These are phyloP conservation scores for Pythium oligandrum DNA, from an alignment of 352 stramenopile species.

Conservation along the genomic window DNA sequence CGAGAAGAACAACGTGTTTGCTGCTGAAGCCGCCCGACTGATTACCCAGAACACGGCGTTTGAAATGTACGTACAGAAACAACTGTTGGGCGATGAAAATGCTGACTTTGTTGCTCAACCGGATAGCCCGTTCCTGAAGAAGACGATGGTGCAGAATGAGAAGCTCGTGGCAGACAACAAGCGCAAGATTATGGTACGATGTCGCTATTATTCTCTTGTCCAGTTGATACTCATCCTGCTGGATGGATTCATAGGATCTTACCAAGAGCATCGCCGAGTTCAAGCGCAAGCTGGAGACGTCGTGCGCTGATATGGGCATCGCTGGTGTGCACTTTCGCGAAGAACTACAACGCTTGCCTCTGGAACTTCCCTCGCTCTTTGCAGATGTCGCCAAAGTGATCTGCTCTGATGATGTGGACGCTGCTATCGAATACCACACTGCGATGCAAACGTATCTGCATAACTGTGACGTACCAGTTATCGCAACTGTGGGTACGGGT, in stretches of 20 bases:
- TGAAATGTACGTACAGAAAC: constrained; percentile 48
- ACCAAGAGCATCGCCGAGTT: constrained; percentile 69
- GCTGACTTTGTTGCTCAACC: constrained; percentile 5
- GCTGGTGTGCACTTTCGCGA: constrained; percentile 52
- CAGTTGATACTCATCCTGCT: neutral
- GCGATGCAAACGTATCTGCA: constrained; percentile 66
- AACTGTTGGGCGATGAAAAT: neutral
- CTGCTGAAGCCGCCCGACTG: constrained; percentile 62
- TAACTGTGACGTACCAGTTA: constrained; percentile 37
- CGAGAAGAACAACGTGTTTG: constrained; percentile 79
- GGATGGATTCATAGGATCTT: constrained; percentile 34
- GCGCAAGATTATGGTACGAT: constrained; percentile 59
- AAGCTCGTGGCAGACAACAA: constrained; percentile 81
- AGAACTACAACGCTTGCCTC: constrained; percentile 52
- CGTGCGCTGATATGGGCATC: constrained; percentile 62
- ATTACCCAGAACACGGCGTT: constrained; percentile 72
- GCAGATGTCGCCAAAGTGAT: constrained; percentile 34
- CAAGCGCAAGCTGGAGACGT: constrained; percentile 55
- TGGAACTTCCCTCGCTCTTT: constrained; percentile 54
- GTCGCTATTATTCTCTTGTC: neutral
- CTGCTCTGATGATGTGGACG: constrained; percentile 31
- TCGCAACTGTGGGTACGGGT: neutral
- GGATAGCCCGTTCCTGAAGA: constrained; percentile 66
- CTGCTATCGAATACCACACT: constrained; percentile 53
- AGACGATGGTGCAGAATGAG: constrained; percentile 73